Evolutionary conservation across 2,329 filamentous ascomycete genomes (phyloP), one percentile per base, ranked within the genome.

Genomic region (Sporothrix pseudoabietina): DNA sequence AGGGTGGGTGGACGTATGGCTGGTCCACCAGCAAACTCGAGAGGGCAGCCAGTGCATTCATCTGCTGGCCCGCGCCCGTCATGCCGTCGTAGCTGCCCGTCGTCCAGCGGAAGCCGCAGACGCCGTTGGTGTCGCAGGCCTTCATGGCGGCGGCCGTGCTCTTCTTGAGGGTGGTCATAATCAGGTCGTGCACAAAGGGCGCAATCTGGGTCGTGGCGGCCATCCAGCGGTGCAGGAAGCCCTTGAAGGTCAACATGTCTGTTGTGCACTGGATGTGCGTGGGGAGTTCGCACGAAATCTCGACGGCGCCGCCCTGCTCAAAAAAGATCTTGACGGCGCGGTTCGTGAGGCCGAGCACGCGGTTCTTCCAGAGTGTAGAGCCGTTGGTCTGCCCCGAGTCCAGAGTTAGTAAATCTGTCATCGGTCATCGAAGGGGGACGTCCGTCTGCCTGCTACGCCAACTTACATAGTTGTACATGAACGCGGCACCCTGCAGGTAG

Each of bases 231-330:
- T 89, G 85, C 22, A 92, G 83, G 73, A 90, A 89, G 54, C 90
- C 91, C 81, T 93, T 93, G 86, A 92, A 94, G 1, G 88, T 88
- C 74, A 88, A 81, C 84, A 94, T 92, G 78, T 95, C 93, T 68
- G 87, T 85, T 73, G 90, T 90, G 83, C 92, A 95, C 1, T 85
- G 82, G 35, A 77, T 70, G 74, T 74, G 75, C 19, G 80, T 77
- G 22, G 26, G 0, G 14, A 77, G 76, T 76, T 94, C 91, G 82
- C 92, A 95, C 16, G 88, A 84, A 3, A 88, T 81, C 80, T 95
- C 92, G 74, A 83, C 88, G 77, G 91, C 89, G 76, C 91, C 84
- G 59, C 85, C 85, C 14, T 87, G 81, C 54, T 84, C 83, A 81
- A 88, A 89, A 81, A 89, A 89, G 74, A 83, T 81, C n/a, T 82